Evolutionary conservation across 371 early-diverging fungal genomes (phyloP), one percentile per base, ranked within the genome.

Genomic region (Smittium mucronatum): DNA sequence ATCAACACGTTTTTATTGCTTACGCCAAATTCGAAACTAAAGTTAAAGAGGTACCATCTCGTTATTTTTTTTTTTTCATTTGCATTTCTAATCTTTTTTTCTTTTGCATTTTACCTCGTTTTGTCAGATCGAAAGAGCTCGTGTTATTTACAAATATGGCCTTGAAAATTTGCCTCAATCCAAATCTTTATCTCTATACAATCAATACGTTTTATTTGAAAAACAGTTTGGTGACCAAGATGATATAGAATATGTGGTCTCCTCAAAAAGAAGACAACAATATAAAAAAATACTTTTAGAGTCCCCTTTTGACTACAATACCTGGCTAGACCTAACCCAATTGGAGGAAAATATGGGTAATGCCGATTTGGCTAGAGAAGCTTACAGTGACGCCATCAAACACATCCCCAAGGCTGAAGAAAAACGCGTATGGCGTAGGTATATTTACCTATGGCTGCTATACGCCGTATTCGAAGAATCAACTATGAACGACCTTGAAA

Each of bases 361-460:
- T 58, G 74, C 81, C 2, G 86, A 83, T 0, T 86, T 88, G 35
- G 86, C 91, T 17, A 83, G 96, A n/a, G 94, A 96, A 63, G 86
- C 95, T 0, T 98, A 95, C 71, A 95, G 96, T 81, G 87, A 95
- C 0, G 95, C 97, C 2, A 92, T 97, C 73, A 91, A 93, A 1
- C 88, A 93, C 71, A 81, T 89, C 1, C 98, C 97, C 1, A 87
- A 87, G 2, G 86, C 87, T 1, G 80, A 84, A 28, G 97, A 95
- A 70, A 98, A 98, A 80, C 81, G 91, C 64, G 88, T 88, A 57
- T 98, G 99, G 99, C 78, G 95, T 72, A 83, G 97, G 28, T 98
- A 97, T 74, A 92, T 97, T 30, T 98, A 95, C 77, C 73, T 98
- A n/a, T 98, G 99, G 99, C 87, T 98, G 36, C 89, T 90, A 72